phyloP scores from a whole-genome alignment of 352 stramenopile genomes.

The Globisporangium heterothallicum region DNA sequence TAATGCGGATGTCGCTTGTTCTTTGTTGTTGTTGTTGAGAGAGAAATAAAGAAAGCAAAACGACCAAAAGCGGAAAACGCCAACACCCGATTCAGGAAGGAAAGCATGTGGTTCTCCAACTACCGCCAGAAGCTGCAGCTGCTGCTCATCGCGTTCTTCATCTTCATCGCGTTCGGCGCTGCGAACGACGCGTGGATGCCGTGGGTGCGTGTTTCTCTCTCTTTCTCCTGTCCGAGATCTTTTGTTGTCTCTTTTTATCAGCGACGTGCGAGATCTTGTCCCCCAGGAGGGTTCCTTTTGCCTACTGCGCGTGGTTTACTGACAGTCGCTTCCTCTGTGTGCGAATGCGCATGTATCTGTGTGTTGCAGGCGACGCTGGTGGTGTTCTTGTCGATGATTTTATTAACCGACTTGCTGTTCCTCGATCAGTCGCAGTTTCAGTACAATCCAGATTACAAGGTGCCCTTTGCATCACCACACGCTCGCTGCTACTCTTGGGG shows the following conservation, averaged over 20 bases:
- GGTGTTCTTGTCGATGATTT: constrained; percentile 67
- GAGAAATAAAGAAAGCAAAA: constrained; percentile 2
- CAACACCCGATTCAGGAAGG: no score
- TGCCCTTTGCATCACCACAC: no score
- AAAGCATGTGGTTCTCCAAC: constrained; percentile 68
- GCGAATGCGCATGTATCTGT: not conserved
- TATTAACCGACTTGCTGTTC: constrained; percentile 71
- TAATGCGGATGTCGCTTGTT: not conserved
- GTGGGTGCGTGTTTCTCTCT: constrained; percentile 42
- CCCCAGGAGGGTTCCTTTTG: not conserved
- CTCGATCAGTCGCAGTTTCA: constrained; percentile 70
- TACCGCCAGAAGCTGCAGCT: constrained; percentile 75
- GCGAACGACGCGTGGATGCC: constrained; percentile 75
- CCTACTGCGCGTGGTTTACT: not conserved
- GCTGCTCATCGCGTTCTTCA: constrained; percentile 80
- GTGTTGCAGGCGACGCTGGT: constrained; percentile 55
- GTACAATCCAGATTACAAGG: constrained; percentile 85
- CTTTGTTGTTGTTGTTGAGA: not conserved
- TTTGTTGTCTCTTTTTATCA: not conserved
- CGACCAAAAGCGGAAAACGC: no score
- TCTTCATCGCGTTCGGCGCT: constrained; percentile 72
- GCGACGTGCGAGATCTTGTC: constrained; percentile 3
- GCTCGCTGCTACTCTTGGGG: no score
- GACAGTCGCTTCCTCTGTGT: not conserved
- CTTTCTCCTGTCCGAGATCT: not conserved